Evolutionary conservation across 164 flowering plant species (phyloP).

Genomic region (Tinospora cordifolia): DNA sequence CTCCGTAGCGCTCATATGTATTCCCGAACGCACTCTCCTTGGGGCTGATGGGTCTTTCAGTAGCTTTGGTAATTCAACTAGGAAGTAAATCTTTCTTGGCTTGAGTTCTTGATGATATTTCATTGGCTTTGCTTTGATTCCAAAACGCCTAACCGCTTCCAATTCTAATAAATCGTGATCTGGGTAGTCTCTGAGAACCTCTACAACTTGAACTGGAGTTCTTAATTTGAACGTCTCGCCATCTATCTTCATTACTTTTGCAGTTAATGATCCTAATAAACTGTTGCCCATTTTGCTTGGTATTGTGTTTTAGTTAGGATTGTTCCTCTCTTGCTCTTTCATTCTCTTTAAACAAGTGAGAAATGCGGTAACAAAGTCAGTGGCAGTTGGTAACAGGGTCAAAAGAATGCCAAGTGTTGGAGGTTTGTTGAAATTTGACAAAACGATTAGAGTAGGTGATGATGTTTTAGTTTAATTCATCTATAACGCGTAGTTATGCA

Average conservation of each 20-base stretch:
- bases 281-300: conserved; percentile 42
- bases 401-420: not conserved
- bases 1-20: conserved; percentile 52
- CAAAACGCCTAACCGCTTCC: conserved; percentile 37
- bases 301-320: not conserved
- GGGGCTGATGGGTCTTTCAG: conserved; percentile 17
- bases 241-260: conserved; percentile 48
- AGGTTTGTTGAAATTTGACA: not conserved
- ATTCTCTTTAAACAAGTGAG: no score
- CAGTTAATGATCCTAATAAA: conserved; percentile 31
- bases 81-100: conserved; percentile 39
- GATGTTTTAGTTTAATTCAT: not conserved
- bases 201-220: conserved; percentile 34
- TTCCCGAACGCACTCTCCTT: conserved; percentile 36
- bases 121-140: conserved; percentile 44
- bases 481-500: no score
- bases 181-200: conserved; percentile 38
- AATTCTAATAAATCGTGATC: conserved; percentile 44
- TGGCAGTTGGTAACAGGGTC: not conserved
- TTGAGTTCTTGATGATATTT: conserved; percentile 34
- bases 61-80: conserved; percentile 38
- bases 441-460: not conserved
- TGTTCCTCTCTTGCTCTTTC: no score
- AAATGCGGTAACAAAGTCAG: not conserved
- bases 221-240: conserved; percentile 43